These are phyloP conservation scores for Lyophyllum shimeji DNA, from an alignment of 768 basidiomycete species.

Conservation along the genomic window DNA sequence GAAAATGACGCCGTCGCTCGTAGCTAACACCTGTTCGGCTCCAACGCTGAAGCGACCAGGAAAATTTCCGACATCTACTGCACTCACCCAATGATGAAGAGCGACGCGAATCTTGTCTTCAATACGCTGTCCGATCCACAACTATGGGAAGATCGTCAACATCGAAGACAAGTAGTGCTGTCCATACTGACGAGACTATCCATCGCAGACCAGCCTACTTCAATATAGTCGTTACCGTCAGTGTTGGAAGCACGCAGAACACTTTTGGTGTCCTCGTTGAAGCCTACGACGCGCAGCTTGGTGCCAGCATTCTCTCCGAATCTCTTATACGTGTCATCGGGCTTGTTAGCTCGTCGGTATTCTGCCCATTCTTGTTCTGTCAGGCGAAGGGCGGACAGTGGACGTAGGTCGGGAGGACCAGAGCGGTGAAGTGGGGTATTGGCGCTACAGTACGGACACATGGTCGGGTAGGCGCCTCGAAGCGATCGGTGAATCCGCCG, in stretches of 20 bases:
- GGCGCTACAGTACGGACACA: background rate
- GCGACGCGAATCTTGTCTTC: constrained; percentile 4
- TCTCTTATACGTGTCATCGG: background rate
- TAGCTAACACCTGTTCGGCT: constrained; percentile 2
- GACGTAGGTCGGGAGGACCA: background rate
- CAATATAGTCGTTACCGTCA: constrained; percentile 1
- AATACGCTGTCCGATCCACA: constrained; percentile 4
- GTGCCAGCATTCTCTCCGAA: background rate
- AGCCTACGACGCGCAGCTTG: constrained; percentile 1
- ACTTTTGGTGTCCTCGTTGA: constrained; percentile 1
- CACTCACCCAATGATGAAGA: constrained; percentile 1
- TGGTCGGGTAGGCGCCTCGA: background rate
- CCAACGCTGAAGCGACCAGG: background rate
- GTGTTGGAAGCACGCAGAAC: background rate
- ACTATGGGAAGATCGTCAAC: background rate
- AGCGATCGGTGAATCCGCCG: too few relatives aligned
- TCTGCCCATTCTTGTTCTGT: constrained; percentile 1
- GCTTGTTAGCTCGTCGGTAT: background rate
- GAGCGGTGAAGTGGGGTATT: background rate
- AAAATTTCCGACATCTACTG: background rate
- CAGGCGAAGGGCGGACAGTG: background rate
- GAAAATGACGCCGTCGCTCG: constrained; percentile 3
- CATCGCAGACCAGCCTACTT: background rate
- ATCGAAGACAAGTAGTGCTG: background rate
- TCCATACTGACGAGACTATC: background rate